Base-by-base conservation (phyloP, 2,329 filamentous ascomycete species). In the Trichothecium roseum region DNA sequence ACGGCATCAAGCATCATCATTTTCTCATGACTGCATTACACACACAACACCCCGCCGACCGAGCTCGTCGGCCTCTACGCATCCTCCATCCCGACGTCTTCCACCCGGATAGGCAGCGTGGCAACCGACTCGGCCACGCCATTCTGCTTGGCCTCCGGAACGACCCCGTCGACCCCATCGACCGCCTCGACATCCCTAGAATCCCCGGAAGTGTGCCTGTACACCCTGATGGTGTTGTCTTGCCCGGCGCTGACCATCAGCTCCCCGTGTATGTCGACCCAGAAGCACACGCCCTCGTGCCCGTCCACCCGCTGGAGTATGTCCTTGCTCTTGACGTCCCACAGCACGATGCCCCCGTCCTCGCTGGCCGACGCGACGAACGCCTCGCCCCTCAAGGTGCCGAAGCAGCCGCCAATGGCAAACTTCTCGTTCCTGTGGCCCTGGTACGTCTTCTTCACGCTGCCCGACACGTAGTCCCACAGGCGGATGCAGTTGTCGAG, bases 361-460 rank as follows among this genome's bases (percentile, higher is more conserved):
- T 96, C 89, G 55, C 85, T 93, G 0, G 88, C 86, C 24, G 82
- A 83, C 0, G 79, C 83, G 13, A 88, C 74, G 48, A 94, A 94
- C 0, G 66, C 52, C 17, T 53, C 48, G 4, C 49, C 54, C 10
- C 49, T 60, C 30, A 59, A 48, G 36, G 74, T 69, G 10, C 85
- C 88, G 52, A 96, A 95, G 28, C 81, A 81, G 4, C 87, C 85
- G 3, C 76, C 76, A n/a, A 96, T 69, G 44, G 85, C 89, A 59
- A 83, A 96, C 41, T 80, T 80, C 37, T 76, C 69, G 55, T 98
- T 98, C 37, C 66, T 63, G 51, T 96, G 91, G 1, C 91, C 91
- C 55, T 95, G 87, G 58, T 96, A 98, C 12, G 91, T 98, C 68
- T 98, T 98, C 50, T 94, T 81, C 47, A 91, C 91, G 18, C 79